A percentile compares a stretch with the other conserved stretches of the same genome.
phyloP scores from a whole-genome alignment of 2,329 filamentous ascomycete genomes.

The Cercospora sojina region DNA sequence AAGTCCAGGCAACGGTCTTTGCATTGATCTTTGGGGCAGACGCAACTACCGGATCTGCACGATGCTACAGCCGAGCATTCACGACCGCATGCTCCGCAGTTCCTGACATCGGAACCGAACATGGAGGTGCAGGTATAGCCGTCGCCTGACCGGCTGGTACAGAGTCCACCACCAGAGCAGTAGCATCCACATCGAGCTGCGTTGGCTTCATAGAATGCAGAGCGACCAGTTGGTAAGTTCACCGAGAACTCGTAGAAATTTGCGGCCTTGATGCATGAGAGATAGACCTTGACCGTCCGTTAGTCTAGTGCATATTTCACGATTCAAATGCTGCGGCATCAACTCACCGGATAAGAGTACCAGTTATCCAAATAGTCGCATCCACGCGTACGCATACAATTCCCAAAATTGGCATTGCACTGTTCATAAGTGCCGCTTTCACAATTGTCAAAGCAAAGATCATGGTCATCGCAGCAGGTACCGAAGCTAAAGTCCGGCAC shows the following conservation, averaged over 20 bases:
- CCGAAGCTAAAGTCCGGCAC: conserved; percentile 15
- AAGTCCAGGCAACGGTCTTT: conserved; percentile 5
- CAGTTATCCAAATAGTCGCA: conserved; percentile 5
- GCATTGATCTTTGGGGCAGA: conserved; percentile 15
- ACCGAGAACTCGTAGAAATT: conserved; percentile 15
- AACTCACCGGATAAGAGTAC: not conserved
- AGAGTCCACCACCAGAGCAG: conserved; percentile 4
- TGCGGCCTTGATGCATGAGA: conserved; percentile 4
- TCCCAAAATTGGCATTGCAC: conserved; percentile 9
- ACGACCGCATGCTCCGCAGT: conserved; percentile 18
- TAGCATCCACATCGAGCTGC: conserved; percentile 14
- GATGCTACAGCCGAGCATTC: conserved; percentile 1
- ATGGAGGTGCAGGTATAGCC: conserved; percentile 4
- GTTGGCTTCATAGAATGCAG: conserved; percentile 4
- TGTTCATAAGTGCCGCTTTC: conserved; percentile 9
- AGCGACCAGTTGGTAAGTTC: not conserved
- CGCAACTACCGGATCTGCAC: conserved; percentile 12
- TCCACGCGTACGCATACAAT: conserved; percentile 1
- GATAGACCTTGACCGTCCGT: not conserved
- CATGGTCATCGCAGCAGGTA: conserved; percentile 11
- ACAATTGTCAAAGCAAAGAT: conserved; percentile 17
- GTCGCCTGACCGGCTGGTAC: not conserved
- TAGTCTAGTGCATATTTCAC: too few species aligned
- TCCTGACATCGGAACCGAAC: conserved; percentile 1
- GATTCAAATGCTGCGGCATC: too few species aligned